Base-by-base conservation (phyloP, 129 eudicot genomes). In the Saussurea involucrata region DNA sequence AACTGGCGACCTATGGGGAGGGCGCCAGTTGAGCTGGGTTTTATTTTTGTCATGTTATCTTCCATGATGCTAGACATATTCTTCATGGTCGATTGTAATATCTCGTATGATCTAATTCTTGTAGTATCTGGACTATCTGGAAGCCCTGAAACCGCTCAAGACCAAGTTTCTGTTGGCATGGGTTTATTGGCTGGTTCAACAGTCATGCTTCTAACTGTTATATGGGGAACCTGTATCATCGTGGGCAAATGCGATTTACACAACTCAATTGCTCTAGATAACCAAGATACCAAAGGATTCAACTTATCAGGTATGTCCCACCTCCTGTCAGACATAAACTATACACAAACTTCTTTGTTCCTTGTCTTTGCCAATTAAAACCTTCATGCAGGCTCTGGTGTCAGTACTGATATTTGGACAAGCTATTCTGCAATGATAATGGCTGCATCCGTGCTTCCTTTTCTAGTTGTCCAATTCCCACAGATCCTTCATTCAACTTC, bases 161-260 rank as follows among this genome's bases (percentile, higher is more conserved):
- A 83, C 55, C 97, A 94, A 86, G 97, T 94, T 7, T 94, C 98
- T 6, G 97, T 94, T 71, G 98, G 98, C 81, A 94, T 94, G 88
- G 98, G 98, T 10, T 81, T 94, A 77, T 85, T 94, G 18, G 98
- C 98, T 79, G 98, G 98, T 25, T 91, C 98, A 24, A 94, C 98
- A 8, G 96, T 94, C 76, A 91, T 94, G 98, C 96, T 91, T 72
- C 84, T 94, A 60, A 94, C 98, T 31, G 76, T 91, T 9, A 82
- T 91, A 68, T 94, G 98, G 98, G 98, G 98, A 66, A 70, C 93
- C 46, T 94, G 98, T 81, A 78, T 89, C 58, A 33, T 91, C 33
- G 87, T 89, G 80, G 98, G 97, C 68, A 94, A 91, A 87, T 91
- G 97, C 34, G 97, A 94, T 68, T 11, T 92, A 73, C 76, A 86